Percentiles rank a stretch among this genome's conserved stretches.
phyloP scores from a whole-genome alignment of 495 filamentous ascomycete genomes.

The Sordaria brevicollis region DNA sequence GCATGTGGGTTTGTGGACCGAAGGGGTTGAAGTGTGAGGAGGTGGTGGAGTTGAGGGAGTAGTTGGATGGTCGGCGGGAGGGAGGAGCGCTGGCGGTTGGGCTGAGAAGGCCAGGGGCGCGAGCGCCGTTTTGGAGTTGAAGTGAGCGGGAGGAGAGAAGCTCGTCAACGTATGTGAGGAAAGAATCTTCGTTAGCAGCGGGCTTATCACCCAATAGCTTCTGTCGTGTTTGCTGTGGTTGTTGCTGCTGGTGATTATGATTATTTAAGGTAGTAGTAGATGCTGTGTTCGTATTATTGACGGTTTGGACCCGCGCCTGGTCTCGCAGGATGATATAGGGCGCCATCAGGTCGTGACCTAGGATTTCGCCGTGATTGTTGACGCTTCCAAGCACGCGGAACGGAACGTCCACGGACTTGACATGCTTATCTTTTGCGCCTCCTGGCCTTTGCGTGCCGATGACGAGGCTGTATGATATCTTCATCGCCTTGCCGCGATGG shows the following conservation, averaged over 20 bases:
- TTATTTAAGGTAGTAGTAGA: not conserved
- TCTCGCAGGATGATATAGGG: constrained; percentile 87
- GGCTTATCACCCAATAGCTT: constrained; percentile 6
- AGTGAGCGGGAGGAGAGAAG: constrained; percentile 50
- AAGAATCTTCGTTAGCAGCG: constrained; percentile 43
- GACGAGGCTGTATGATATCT: constrained; percentile 81
- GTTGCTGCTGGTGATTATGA: constrained; percentile 3
- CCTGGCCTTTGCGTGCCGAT: constrained; percentile 87
- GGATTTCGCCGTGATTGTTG: constrained; percentile 53
- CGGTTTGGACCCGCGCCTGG: constrained; percentile 52
- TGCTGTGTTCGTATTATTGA: constrained; percentile 25
- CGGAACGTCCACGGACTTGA: constrained; percentile 85
- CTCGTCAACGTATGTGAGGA: constrained; percentile 68
- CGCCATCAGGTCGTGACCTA: constrained; percentile 79
- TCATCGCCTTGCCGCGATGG: constrained; percentile 87
- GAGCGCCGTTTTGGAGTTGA: constrained; percentile 34
- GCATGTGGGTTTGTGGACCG: constrained; percentile 7
- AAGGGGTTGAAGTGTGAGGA: constrained; percentile 4
- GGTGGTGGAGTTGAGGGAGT: constrained; percentile 21
- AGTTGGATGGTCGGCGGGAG: constrained; percentile 43
- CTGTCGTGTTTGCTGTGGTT: constrained; percentile 1
- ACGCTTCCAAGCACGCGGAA: constrained; percentile 92
- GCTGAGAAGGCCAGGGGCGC: constrained; percentile 51
- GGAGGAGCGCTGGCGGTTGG: constrained; percentile 48
- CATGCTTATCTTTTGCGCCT: constrained; percentile 63